These are phyloP conservation scores for Aphanocladium album DNA, from an alignment of 2,329 filamentous ascomycete species.

Conservation along the genomic window DNA sequence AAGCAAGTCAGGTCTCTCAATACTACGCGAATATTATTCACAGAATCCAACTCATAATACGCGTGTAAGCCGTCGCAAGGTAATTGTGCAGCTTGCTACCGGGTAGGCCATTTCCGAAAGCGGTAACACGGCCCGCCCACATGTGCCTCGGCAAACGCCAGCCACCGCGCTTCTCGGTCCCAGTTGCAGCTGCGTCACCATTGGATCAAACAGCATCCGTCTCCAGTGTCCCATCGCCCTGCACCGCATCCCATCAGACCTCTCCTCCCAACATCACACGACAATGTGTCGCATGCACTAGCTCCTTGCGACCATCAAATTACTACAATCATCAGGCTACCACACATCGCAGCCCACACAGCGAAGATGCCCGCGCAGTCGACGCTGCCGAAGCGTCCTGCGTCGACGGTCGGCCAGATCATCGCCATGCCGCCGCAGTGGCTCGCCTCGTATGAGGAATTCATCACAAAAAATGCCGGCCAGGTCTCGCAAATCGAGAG, in stretches of 20 bases:
- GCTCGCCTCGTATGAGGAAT: slow-evolving; percentile 73
- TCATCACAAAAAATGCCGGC: slow-evolving; percentile 90
- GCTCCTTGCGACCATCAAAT: neutral
- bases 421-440: slow-evolving; percentile 59
- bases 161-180: neutral
- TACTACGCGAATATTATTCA: too few relatives aligned
- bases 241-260: neutral
- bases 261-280: neutral
- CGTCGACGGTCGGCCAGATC: slow-evolving; percentile 29
- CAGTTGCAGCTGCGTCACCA: neutral
- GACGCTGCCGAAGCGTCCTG: slow-evolving; percentile 14
- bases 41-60: too few relatives aligned
- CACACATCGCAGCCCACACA: neutral
- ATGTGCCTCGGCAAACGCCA: neutral
- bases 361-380: slow-evolving; percentile 12
- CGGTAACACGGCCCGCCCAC: neutral
- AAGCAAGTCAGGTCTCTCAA: too few relatives aligned
- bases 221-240: neutral
- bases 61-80: too few relatives aligned
- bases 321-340: too few relatives aligned
- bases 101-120: neutral
- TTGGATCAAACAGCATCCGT: neutral
- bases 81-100: neutral
- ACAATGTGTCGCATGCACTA: neutral
- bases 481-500: slow-evolving; percentile 95